Evolutionary conservation across 352 stramenopile genomes (phyloP).

Genomic region (Saprolegnia diclina): DNA sequence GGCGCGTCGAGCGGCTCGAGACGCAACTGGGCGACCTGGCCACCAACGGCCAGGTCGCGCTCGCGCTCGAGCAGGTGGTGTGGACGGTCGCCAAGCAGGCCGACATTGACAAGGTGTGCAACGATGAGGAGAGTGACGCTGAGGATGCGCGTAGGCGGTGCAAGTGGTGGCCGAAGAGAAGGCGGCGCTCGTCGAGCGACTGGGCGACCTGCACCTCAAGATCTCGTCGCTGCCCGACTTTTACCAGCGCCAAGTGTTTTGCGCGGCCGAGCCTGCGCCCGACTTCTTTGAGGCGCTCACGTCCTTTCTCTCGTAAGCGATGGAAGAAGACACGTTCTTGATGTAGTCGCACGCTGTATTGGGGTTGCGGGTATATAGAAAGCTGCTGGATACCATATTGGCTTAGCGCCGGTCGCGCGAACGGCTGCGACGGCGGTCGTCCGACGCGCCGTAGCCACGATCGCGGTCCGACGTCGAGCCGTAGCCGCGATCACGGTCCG

Average conservation of each 20-base stretch:
- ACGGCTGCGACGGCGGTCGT: slow-evolving; percentile 7
- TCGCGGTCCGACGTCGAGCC: neutral
- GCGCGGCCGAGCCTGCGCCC: slow-evolving; percentile 56
- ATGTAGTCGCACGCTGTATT: neutral
- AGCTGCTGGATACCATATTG: neutral
- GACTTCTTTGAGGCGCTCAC: slow-evolving; percentile 81
- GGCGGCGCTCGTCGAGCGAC: slow-evolving; percentile 54
- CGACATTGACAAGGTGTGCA: slow-evolving; percentile 50
- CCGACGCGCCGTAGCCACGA: neutral
- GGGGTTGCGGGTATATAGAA: neutral
- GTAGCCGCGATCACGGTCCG: slow-evolving; percentile 4
- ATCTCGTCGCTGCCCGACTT: slow-evolving; percentile 81
- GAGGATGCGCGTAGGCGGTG: neutral
- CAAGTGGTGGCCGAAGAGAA: slow-evolving; percentile 57
- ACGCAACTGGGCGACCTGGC: slow-evolving; percentile 49
- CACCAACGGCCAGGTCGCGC: slow-evolving; percentile 44
- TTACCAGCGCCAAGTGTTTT: slow-evolving; percentile 83
- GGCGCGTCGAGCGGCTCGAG: slow-evolving; percentile 50
- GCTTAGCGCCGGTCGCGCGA: slow-evolving; percentile 15
- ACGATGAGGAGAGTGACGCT: neutral
- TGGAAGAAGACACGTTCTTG: no score
- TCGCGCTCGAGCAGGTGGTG: slow-evolving; percentile 51
- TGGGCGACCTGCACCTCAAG: slow-evolving; percentile 72
- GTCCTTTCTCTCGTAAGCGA: slow-evolving; percentile 26
- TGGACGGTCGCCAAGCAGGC: slow-evolving; percentile 44